These are phyloP conservation scores for Lumnitzera racemosa DNA, from an alignment of 345 rosid genomes.

Conservation along the genomic window DNA sequence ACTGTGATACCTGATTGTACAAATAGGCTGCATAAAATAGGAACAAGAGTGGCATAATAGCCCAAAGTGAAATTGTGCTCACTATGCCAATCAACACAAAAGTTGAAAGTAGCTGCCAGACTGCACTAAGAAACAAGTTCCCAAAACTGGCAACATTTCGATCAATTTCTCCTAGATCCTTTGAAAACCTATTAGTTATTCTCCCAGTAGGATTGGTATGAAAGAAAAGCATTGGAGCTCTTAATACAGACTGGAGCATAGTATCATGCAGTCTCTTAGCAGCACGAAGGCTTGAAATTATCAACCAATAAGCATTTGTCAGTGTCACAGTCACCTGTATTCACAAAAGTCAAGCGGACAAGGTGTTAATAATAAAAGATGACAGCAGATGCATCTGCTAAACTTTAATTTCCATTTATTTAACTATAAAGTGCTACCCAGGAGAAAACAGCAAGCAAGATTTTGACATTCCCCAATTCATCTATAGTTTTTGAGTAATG, in stretches of 20 bases:
- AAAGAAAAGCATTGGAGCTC: conserved; percentile 95
- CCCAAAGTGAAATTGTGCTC: conserved; percentile 92
- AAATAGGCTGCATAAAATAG: conserved; percentile 82
- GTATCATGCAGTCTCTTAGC: conserved; percentile 76
- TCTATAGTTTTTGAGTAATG: too few relatives aligned
- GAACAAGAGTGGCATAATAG: conserved; percentile 88
- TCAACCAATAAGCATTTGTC: conserved; percentile 80
- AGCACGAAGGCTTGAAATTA: conserved; percentile 74
- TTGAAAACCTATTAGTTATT: conserved; percentile 85
- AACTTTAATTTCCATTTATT: too few relatives aligned
- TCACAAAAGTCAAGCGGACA: conserved; percentile 1
- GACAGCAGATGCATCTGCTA: too few relatives aligned
- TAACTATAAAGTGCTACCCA: too few relatives aligned
- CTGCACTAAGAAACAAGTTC: conserved; percentile 65
- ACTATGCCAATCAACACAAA: conserved; percentile 80
- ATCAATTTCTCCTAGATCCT: conserved; percentile 90
- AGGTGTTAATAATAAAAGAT: too few relatives aligned
- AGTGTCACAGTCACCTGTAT: conserved; percentile 71
- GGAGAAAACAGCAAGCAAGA: too few relatives aligned
- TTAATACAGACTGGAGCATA: conserved; percentile 65
- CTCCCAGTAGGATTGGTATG: conserved; percentile 91
- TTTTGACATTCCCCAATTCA: too few relatives aligned
- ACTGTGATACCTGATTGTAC: conserved; percentile 70
- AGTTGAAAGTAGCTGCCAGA: conserved; percentile 87
- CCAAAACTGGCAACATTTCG: conserved; percentile 59